Conservation (phyloP, 148 eudicot genomes). For the Rhododendron williamsianum region DNA sequence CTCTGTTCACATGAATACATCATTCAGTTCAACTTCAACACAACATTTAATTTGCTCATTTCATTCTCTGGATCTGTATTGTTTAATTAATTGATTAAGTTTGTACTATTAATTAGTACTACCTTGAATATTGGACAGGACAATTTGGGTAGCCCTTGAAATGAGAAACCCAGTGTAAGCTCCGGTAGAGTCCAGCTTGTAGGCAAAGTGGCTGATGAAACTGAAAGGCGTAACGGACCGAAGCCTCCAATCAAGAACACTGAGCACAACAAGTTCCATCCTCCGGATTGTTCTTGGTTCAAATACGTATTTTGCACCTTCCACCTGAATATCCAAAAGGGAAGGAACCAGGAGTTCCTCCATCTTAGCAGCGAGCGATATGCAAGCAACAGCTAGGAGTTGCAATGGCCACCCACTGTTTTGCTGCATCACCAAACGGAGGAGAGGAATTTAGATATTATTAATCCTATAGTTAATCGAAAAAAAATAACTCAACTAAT, state of each 20-base stretch:
- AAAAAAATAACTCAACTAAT: background rate
- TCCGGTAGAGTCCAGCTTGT: constrained; percentile 65
- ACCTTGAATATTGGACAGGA: constrained; percentile 71
- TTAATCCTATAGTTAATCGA: background rate
- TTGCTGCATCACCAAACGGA: constrained; percentile 38
- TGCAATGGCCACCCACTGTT: constrained; percentile 90
- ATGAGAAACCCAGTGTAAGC: constrained; percentile 40
- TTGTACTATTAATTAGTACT: background rate
- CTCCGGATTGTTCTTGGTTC: constrained; percentile 70
- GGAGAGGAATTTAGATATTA: background rate
- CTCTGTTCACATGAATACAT: constrained; percentile 34
- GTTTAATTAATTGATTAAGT: too few relatives aligned
- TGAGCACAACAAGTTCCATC: constrained; percentile 82
- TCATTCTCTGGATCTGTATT: background rate
- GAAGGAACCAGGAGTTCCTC: constrained; percentile 98
- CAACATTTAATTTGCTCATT: background rate
- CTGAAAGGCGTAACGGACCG: constrained; percentile 71
- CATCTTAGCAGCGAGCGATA: constrained; percentile 97
- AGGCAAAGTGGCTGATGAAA: constrained; percentile 60
- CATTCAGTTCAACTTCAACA: background rate
- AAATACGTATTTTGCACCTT: constrained; percentile 61
- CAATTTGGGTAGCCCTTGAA: constrained; percentile 60
- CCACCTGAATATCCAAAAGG: constrained; percentile 83
- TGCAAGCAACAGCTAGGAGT: constrained; percentile 86
- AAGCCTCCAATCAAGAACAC: constrained; percentile 77